These are phyloP conservation scores for Anisodus tanguticus DNA, from an alignment of 257 asterid species.

Conservation along the genomic window DNA sequence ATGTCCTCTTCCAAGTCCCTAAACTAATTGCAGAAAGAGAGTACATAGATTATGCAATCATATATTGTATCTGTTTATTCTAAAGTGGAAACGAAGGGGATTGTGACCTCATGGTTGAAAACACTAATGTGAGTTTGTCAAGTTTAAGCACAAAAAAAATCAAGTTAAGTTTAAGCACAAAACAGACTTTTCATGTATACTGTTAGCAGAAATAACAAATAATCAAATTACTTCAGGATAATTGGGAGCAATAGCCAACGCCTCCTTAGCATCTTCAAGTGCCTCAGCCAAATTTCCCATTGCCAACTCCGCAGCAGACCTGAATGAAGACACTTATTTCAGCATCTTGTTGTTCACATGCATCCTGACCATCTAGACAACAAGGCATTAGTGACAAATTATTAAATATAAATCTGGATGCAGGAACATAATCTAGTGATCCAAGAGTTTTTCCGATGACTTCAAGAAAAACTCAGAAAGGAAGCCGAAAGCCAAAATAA, in stretches of 20 bases:
- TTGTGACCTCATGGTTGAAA: not conserved
- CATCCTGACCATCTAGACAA: constrained; percentile 22
- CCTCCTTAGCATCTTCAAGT: constrained; percentile 73
- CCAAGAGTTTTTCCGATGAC: not conserved
- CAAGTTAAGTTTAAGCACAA: no score
- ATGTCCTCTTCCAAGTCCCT: not conserved
- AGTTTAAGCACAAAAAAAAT: not conserved
- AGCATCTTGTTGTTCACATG: constrained; percentile 29
- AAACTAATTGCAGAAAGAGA: not conserved
- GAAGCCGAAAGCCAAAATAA: not conserved
- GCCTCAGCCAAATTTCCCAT: constrained; percentile 66
- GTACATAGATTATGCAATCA: not conserved
- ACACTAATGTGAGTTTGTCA: not conserved
- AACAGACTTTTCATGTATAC: not conserved
- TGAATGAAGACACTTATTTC: constrained; percentile 39
- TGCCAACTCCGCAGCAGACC: constrained; percentile 74
- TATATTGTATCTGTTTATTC: not conserved
- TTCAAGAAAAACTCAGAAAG: not conserved
- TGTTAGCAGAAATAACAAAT: not conserved
- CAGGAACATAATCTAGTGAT: constrained; percentile 4
- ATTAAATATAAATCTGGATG: not conserved
- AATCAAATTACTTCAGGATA: constrained; percentile 60
- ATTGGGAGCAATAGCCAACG: constrained; percentile 61
- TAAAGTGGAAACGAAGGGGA: not conserved
- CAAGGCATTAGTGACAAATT: not conserved